Conservation (phyloP, 2,329 filamentous ascomycete species). For the Myriosclerotinia curreyana region DNA sequence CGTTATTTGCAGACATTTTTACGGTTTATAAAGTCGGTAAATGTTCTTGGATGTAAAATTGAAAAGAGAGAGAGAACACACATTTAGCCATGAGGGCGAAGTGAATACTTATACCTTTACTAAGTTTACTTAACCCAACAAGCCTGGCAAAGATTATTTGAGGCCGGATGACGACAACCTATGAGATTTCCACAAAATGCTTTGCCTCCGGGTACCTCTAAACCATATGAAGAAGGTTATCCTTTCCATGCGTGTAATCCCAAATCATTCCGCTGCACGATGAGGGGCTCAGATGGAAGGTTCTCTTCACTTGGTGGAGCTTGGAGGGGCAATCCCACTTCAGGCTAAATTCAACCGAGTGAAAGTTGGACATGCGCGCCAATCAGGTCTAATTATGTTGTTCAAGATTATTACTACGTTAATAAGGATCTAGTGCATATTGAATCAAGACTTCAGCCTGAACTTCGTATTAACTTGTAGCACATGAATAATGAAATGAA, state of each 20-base stretch:
- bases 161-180: conserved; percentile 15
- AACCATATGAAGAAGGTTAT: conserved; percentile 8
- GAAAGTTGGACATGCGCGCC: conserved; percentile 27
- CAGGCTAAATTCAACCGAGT: conserved; percentile 23
- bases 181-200: conserved; percentile 2
- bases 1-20: conserved; percentile 37
- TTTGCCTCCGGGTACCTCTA: conserved; percentile 13
- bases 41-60: background rate
- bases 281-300: conserved; percentile 18
- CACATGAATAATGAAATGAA: background rate
- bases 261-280: conserved; percentile 13
- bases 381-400: conserved; percentile 22
- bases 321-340: conserved; percentile 24
- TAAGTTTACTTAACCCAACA: background rate
- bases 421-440: no score
- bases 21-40: background rate
- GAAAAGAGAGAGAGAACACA: background rate
- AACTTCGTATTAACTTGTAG: no score
- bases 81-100: background rate
- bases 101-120: conserved; percentile 17
- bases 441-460: no score
- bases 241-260: conserved; percentile 5
- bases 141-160: conserved; percentile 5
- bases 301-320: conserved; percentile 9
- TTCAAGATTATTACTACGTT: background rate